These are phyloP conservation scores for Clohesyomyces aquaticus DNA, from an alignment of 495 filamentous ascomycete genomes.

Conservation along the genomic window DNA sequence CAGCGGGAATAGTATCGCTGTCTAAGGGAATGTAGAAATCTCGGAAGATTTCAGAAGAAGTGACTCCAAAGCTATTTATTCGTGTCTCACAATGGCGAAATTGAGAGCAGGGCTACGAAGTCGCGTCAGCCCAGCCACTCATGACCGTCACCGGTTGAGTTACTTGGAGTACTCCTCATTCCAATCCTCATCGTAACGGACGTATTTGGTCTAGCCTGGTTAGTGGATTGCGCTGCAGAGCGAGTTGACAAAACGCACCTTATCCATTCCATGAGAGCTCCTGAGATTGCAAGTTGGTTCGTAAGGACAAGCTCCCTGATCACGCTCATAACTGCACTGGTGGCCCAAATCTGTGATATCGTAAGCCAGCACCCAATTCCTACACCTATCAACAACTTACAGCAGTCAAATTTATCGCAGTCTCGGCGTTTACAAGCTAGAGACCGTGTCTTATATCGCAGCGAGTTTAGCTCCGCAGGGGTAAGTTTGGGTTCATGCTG, in stretches of 20 bases:
- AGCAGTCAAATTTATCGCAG: constrained; percentile 45
- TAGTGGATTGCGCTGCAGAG: not conserved
- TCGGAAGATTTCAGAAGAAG: not conserved
- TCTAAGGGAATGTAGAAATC: not conserved
- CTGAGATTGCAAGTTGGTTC: constrained; percentile 20
- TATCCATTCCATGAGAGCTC: constrained; percentile 30
- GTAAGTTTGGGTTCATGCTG: constrained; percentile 43
- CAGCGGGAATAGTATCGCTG: not conserved
- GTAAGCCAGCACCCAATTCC: constrained; percentile 6
- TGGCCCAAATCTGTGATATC: constrained; percentile 22
- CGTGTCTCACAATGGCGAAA: not conserved
- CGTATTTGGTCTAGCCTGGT: constrained; percentile 12
- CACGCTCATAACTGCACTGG: constrained; percentile 29
- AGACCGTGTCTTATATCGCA: constrained; percentile 42
- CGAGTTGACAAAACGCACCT: constrained; percentile 1
- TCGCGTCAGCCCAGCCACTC: not conserved
- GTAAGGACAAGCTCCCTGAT: constrained; percentile 25
- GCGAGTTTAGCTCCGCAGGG: constrained; percentile 40
- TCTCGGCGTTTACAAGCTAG: constrained; percentile 27
- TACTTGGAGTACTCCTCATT: constrained; percentile 24
- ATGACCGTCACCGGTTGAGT: not conserved
- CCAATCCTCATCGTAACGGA: constrained; percentile 11
- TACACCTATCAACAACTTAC: too few relatives aligned
- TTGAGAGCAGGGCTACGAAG: not conserved
- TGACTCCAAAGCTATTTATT: not conserved